Conservation (phyloP, 2,329 filamentous ascomycete species). For the Aspergillus sergii region DNA sequence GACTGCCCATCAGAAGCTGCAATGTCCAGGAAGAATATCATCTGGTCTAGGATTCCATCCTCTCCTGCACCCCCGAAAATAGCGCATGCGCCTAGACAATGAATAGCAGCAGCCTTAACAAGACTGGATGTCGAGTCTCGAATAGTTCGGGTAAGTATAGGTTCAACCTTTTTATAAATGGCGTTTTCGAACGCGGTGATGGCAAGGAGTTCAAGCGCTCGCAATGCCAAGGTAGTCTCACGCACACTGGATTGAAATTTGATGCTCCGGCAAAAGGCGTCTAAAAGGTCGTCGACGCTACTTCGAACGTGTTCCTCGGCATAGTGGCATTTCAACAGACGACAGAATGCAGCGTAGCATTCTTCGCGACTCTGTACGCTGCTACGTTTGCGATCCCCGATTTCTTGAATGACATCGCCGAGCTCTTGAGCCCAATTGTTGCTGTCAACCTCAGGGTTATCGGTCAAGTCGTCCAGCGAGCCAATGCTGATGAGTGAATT, state of each 20-base stretch:
- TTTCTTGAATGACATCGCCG: slow-evolving; percentile 67
- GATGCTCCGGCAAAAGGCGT: slow-evolving; percentile 69
- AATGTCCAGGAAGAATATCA: slow-evolving; percentile 76
- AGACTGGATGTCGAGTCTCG: slow-evolving; percentile 66
- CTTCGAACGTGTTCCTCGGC: slow-evolving; percentile 63
- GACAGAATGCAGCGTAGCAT: slow-evolving; percentile 62
- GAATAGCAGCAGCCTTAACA: slow-evolving; percentile 72
- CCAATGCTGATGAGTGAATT: slow-evolving; percentile 51
- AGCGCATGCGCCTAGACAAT: slow-evolving; percentile 70
- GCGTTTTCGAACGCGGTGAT: slow-evolving; percentile 67
- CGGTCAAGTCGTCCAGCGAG: slow-evolving; percentile 67
- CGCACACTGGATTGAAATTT: slow-evolving; percentile 68
- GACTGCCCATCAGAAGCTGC: slow-evolving; percentile 76
- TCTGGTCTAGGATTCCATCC: slow-evolving; percentile 69
- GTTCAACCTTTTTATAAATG: slow-evolving; percentile 65
- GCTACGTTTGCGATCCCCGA: slow-evolving; percentile 77
- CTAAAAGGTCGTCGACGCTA: slow-evolving; percentile 63
- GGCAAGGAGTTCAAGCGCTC: slow-evolving; percentile 70
- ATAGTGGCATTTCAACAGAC: slow-evolving; percentile 69
- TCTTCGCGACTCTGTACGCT: slow-evolving; percentile 71
- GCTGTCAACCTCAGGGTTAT: slow-evolving; percentile 54
- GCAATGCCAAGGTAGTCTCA: slow-evolving; percentile 71
- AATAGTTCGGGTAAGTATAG: slow-evolving; percentile 63
- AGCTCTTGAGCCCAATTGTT: slow-evolving; percentile 65
- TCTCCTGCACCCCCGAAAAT: slow-evolving; percentile 75